phyloP scores from a whole-genome alignment of 2,329 filamentous ascomycete genomes.

The Colletotrichum shisoi region DNA sequence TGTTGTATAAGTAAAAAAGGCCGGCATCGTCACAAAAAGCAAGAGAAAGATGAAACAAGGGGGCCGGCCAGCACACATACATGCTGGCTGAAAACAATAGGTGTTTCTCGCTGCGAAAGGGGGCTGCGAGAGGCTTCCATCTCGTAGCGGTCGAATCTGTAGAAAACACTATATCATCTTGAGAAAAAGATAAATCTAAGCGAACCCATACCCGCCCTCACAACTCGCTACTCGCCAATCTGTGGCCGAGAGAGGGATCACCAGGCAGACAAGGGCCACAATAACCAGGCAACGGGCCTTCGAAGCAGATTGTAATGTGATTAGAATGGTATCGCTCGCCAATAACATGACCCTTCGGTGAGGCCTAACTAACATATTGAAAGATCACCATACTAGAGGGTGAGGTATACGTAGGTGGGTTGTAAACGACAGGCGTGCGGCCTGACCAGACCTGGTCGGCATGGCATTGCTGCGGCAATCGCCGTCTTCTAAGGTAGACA shows the following conservation, averaged over 20 bases:
- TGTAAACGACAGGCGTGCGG: neutral
- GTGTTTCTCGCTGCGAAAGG: neutral
- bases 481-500: neutral
- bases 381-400: neutral
- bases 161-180: neutral
- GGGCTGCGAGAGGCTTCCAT: neutral
- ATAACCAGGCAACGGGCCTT: neutral
- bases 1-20: slow-evolving; percentile 19
- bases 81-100: neutral
- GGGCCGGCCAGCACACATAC: neutral
- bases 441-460: no score
- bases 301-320: neutral
- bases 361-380: neutral
- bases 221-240: no score
- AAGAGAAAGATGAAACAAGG: neutral
- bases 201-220: neutral
- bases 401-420: neutral
- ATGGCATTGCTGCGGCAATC: neutral
- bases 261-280: no score
- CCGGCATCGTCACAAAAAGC: neutral
- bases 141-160: neutral
- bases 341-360: neutral
- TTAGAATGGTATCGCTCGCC: slow-evolving; percentile 1
- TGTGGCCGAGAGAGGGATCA: no score
- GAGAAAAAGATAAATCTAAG: neutral